phyloP scores from a whole-genome alignment of 352 stramenopile species.

The Pythium vanterpoolii region DNA sequence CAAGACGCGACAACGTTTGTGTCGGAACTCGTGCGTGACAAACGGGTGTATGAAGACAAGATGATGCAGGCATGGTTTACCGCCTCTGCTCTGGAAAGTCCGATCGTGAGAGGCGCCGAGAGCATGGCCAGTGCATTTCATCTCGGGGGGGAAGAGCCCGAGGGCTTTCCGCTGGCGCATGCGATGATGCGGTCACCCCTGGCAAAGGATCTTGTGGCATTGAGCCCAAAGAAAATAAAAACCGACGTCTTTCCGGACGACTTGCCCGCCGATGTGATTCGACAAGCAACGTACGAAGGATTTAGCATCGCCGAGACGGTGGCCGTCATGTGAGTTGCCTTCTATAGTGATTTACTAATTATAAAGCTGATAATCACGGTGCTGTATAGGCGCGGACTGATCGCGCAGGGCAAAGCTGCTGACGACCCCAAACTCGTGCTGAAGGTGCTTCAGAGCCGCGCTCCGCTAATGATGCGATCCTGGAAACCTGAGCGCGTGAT shows the following conservation, averaged over 20 bases:
- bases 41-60: constrained; percentile 44
- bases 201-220: constrained; percentile 34
- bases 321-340: constrained; percentile 50
- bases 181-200: constrained; percentile 34
- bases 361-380: neutral
- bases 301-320: constrained; percentile 46
- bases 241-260: constrained; percentile 48
- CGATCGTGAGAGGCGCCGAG: constrained; percentile 35
- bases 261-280: constrained; percentile 45
- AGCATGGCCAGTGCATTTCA: constrained; percentile 26
- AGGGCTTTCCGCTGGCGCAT: constrained; percentile 12
- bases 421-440: constrained; percentile 37
- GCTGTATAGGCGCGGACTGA: constrained; percentile 40
- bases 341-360: neutral
- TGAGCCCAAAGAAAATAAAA: constrained; percentile 45
- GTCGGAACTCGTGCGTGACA: constrained; percentile 39
- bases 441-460: constrained; percentile 36
- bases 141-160: neutral
- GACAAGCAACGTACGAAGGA: constrained; percentile 45
- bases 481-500: constrained; percentile 43
- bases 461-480: constrained; percentile 50
- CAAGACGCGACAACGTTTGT: constrained; percentile 50
- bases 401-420: constrained; percentile 42
- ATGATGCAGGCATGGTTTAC: constrained; percentile 68
- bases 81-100: constrained; percentile 46